Evolutionary conservation across 495 filamentous ascomycete genomes (phyloP), one percentile per base, ranked within the genome.

Genomic region (Arthonia radiata): DNA sequence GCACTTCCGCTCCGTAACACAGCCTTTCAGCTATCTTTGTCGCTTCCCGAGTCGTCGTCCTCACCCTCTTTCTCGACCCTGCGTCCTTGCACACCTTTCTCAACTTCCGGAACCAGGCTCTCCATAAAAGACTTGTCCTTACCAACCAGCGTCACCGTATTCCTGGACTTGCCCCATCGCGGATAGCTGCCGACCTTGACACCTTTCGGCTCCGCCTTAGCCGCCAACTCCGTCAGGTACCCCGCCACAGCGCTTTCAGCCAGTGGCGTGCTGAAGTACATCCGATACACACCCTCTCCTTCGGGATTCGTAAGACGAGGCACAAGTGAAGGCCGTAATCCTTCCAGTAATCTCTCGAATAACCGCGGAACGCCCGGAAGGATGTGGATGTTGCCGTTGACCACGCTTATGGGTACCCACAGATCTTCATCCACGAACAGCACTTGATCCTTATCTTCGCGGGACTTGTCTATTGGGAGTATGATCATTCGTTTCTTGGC

Each of bases 151-250:
- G 86, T 94, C 16, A 97, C 76, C 0, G 79, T 82, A 43, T 97
- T 97, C 15, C 60, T 57, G 38, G 66, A 66, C 56, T 74, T 83
- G 0, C 71, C 77, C 86, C 81, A 92, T 25, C 78, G 54, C 13
- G 86, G 86, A 50, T 97, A 97, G 42, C 78, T 89, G 5, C 86
- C 86, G n/a, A 97, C 77, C 52, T 93, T 93, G 28, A 97, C 59
- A 0, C 77, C 78, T 35, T 59, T 60, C 0, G 61, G 47, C 43
- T 65, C 64, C 5, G 76, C 76, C 44, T 58, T 64, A 9, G 43
- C 57, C 8, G 81, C 76, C 30, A 97, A 49, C 35, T 72, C 61
- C 3, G 78, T 80, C 46, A 97, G 49, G 38, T 74, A 93, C 19
- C 51, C 59, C 5, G 86, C 83, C 5, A 94, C 64, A 2, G 57